Conservation (phyloP, 805 yeast genomes). For the Wickerhamomyces sydowiorum region DNA sequence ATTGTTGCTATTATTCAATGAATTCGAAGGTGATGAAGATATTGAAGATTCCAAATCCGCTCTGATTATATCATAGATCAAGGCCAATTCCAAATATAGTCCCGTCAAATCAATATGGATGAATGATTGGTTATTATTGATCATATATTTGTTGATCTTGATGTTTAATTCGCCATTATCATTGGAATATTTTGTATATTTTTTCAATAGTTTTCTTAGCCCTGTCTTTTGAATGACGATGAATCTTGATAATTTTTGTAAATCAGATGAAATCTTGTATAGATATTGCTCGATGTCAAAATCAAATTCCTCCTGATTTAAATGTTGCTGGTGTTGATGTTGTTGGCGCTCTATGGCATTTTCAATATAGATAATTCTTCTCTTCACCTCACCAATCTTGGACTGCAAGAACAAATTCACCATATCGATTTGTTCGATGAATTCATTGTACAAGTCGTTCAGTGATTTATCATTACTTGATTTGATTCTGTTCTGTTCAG, state of each 20-base stretch:
- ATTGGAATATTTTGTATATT: constrained; percentile 44
- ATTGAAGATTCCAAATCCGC: constrained; percentile 1
- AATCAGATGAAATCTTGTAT: constrained; percentile 38
- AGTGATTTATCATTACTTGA: constrained; percentile 3
- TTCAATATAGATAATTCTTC: constrained; percentile 37
- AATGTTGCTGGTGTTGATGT: neutral
- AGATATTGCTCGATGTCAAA: constrained; percentile 29
- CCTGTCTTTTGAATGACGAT: constrained; percentile 71
- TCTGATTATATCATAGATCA: constrained; percentile 45
- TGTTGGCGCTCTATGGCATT: constrained; percentile 23
- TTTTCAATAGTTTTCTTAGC: constrained; percentile 66
- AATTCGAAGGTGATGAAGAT: neutral
- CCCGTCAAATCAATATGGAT: constrained; percentile 54
- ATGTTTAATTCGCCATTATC: constrained; percentile 23
- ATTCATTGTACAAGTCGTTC: constrained; percentile 34
- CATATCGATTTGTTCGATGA: constrained; percentile 55
- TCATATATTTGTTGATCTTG: constrained; percentile 26
- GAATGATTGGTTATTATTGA: constrained; percentile 48
- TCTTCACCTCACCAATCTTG: constrained; percentile 64
- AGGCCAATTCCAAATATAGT: constrained; percentile 54
- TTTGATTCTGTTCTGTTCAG: constrained; percentile 7
- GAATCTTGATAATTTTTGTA: constrained; percentile 66
- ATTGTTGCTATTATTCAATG: neutral
- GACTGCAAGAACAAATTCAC: constrained; percentile 57
- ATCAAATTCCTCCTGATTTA: constrained; percentile 5